Percentiles rank a stretch among this genome's conserved stretches.
phyloP scores from a whole-genome alignment of 805 yeast species.

The Jamesozyma hellenica region DNA sequence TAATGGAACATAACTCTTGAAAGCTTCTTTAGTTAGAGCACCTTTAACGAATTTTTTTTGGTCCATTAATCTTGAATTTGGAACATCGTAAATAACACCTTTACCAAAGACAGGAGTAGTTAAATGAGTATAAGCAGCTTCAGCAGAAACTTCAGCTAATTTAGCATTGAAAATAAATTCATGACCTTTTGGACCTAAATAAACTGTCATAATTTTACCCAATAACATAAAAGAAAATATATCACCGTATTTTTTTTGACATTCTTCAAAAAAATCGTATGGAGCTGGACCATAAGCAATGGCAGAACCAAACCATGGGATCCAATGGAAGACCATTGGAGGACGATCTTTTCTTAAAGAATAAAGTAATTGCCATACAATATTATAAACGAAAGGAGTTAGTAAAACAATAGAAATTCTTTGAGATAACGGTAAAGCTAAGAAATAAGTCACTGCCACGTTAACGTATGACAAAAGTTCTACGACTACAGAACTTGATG shows the following conservation, averaged over 20 bases:
- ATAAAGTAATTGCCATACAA: conserved; percentile 57
- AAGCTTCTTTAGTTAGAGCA: conserved; percentile 78
- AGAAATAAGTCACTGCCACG: conserved; percentile 18
- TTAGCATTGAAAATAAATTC: conserved; percentile 91
- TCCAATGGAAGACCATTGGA: conserved; percentile 83
- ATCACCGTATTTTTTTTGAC: conserved; percentile 82
- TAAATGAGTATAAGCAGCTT: conserved; percentile 87
- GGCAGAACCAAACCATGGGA: conserved; percentile 95
- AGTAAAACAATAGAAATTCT: conserved; percentile 28
- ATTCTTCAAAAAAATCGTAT: conserved; percentile 72
- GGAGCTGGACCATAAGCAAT: conserved; percentile 87
- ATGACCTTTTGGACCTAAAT: conserved; percentile 94
- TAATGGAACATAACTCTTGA: conserved; percentile 76
- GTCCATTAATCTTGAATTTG: conserved; percentile 90
- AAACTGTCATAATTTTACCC: conserved; percentile 91
- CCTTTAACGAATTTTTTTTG: conserved; percentile 94
- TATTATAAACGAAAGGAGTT: conserved; percentile 53
- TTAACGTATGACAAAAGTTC: conserved; percentile 12
- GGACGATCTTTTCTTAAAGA: conserved; percentile 73
- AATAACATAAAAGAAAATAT: conserved; percentile 81
- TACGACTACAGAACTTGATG: conserved; percentile 14
- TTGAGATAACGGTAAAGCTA: conserved; percentile 30
- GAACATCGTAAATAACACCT: conserved; percentile 95
- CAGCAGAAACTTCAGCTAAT: conserved; percentile 84
- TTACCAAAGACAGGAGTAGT: conserved; percentile 99